Evolutionary conservation across 371 early-diverging fungal species (phyloP).

Genomic region (Zancudomyces culisetae): DNA sequence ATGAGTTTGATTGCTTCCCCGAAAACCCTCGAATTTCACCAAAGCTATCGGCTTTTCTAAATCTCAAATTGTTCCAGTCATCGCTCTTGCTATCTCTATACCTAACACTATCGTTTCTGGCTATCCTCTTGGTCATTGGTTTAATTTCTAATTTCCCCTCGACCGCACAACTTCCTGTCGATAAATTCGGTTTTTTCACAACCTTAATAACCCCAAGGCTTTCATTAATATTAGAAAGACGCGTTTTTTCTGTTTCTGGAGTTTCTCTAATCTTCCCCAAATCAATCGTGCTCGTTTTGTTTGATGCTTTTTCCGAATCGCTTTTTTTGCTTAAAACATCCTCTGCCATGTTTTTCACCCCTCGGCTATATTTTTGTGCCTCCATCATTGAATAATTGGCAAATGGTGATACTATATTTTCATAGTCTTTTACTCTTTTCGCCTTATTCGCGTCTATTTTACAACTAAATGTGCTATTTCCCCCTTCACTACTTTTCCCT

Average conservation of each 20-base stretch:
- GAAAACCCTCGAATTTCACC: background rate
- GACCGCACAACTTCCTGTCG: background rate
- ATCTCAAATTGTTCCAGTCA: no score
- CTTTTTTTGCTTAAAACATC: background rate
- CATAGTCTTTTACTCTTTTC: background rate
- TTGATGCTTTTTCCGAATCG: background rate
- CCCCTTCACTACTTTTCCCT: no score
- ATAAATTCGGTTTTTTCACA: background rate
- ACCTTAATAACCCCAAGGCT: background rate
- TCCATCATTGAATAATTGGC: constrained; percentile 2
- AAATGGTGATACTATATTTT: background rate
- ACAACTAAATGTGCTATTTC: no score
- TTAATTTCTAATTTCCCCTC: background rate
- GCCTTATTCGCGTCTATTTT: no score
- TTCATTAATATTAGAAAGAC: no score
- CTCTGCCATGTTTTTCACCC: background rate
- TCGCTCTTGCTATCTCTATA: background rate
- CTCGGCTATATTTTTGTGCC: background rate
- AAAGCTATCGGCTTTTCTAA: background rate
- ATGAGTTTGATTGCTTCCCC: background rate
- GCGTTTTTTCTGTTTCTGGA: no score
- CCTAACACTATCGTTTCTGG: background rate
- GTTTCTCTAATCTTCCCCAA: no score
- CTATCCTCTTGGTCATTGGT: background rate
- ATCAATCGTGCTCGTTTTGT: no score